Conservation (phyloP, 768 basidiomycete species). For the Boletus subcaerulescens region DNA sequence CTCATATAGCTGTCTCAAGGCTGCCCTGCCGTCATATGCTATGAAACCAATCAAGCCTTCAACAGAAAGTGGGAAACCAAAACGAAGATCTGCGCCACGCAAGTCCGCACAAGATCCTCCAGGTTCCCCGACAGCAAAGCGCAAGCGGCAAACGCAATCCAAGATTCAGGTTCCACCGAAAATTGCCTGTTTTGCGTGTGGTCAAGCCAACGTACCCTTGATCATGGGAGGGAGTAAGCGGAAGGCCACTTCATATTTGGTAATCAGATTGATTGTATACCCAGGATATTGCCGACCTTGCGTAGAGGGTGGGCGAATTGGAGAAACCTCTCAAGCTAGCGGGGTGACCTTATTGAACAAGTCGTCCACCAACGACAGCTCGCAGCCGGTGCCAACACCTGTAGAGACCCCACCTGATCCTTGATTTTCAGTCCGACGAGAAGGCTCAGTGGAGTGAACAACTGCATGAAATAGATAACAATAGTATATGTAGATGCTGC, state of each 20-base stretch:
- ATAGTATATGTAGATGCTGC: slow-evolving; percentile 12
- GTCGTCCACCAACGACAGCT: not conserved
- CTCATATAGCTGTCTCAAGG: slow-evolving; percentile 32
- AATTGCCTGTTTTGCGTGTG: slow-evolving; percentile 59
- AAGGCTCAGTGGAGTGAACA: not conserved
- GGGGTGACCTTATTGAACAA: slow-evolving; percentile 2
- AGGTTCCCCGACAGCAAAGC: slow-evolving; percentile 35
- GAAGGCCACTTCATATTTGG: not conserved
- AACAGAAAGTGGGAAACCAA: slow-evolving; percentile 35
- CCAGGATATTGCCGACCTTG: slow-evolving; percentile 70
- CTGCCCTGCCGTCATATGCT: slow-evolving; percentile 43
- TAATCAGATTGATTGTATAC: not conserved
- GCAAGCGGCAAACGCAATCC: slow-evolving; percentile 37
- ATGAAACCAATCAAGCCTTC: slow-evolving; percentile 61
- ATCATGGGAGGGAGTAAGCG: slow-evolving; percentile 71
- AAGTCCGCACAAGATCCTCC: slow-evolving; percentile 28
- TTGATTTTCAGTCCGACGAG: not conserved
- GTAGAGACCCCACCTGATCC: not conserved
- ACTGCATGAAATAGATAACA: slow-evolving; percentile 7
- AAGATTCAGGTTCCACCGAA: slow-evolving; percentile 37
- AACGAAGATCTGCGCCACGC: slow-evolving; percentile 33
- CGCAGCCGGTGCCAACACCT: slow-evolving; percentile 5
- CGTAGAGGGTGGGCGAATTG: slow-evolving; percentile 51
- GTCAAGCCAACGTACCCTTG: slow-evolving; percentile 69
- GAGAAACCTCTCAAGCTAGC: slow-evolving; percentile 27